Evolutionary conservation across 768 basidiomycete genomes (phyloP).

Genomic region (Tephrocybe sp.): DNA sequence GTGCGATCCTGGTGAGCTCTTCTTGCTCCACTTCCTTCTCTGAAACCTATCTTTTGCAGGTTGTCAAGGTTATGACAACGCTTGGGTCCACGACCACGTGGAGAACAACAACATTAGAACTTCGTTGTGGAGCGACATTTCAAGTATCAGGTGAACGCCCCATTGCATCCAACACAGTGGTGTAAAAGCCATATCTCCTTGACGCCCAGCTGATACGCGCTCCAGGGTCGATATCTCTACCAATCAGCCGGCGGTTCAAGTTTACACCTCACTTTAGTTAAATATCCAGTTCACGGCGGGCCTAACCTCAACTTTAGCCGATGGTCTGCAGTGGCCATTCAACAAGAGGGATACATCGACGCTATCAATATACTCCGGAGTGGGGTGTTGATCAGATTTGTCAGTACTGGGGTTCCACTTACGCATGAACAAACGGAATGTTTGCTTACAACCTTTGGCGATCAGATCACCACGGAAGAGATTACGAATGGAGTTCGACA

Average conservation of each 20-base stretch:
- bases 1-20: constrained; percentile 24
- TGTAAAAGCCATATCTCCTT: background rate
- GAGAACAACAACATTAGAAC: constrained; percentile 28
- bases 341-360: constrained; percentile 53
- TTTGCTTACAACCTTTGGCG: too few species aligned
- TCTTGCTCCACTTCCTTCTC: background rate
- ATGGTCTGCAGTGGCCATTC: constrained; percentile 49
- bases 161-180: too few species aligned
- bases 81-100: constrained; percentile 47
- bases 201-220: background rate
- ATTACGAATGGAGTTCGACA: constrained; percentile 46
- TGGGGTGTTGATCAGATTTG: constrained; percentile 56
- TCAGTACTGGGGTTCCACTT: constrained; percentile 26
- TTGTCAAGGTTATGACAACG: constrained; percentile 50
- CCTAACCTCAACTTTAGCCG: constrained; percentile 38
- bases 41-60: constrained; percentile 21
- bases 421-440: too few species aligned
- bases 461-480: constrained; percentile 40
- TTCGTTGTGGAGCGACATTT: constrained; percentile 46
- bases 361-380: constrained; percentile 57
- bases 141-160: constrained; percentile 53
- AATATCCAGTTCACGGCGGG: constrained; percentile 47
- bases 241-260: constrained; percentile 50
- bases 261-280: constrained; percentile 48
- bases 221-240: constrained; percentile 48